These are phyloP conservation scores for Penicillium coffeae DNA, from an alignment of 495 filamentous ascomycete genomes.

Conservation along the genomic window DNA sequence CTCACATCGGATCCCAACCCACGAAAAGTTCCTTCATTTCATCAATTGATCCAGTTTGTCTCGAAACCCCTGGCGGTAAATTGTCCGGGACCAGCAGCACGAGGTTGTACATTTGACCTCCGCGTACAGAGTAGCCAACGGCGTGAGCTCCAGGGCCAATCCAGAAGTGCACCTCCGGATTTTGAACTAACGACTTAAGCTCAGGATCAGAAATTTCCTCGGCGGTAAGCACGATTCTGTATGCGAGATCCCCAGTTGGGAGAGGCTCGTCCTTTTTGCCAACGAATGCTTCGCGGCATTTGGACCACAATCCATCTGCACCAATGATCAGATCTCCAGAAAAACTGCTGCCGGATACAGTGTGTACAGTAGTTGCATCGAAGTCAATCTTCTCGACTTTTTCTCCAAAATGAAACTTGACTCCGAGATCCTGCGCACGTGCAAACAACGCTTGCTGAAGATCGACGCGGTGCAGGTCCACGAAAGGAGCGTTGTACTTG, in stretches of 20 bases:
- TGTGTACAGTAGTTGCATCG: slow-evolving; percentile 20
- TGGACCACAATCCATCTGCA: slow-evolving; percentile 56
- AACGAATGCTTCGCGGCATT: slow-evolving; percentile 46
- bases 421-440: slow-evolving; percentile 50
- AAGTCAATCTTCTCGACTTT: slow-evolving; percentile 43
- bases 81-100: slow-evolving; percentile 68
- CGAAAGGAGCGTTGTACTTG: slow-evolving; percentile 48
- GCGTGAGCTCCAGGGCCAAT: slow-evolving; percentile 61
- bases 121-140: slow-evolving; percentile 61
- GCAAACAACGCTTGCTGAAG: slow-evolving; percentile 51
- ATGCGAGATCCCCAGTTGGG: slow-evolving; percentile 66
- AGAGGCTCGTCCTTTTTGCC: slow-evolving; percentile 42
- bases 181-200: slow-evolving; percentile 47
- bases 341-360: slow-evolving; percentile 25
- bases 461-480: slow-evolving; percentile 59
- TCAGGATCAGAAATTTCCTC: slow-evolving; percentile 40
- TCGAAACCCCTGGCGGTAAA: slow-evolving; percentile 54
- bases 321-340: slow-evolving; percentile 53
- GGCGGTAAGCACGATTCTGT: slow-evolving; percentile 58
- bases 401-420: slow-evolving; percentile 43
- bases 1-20: slow-evolving; percentile 54
- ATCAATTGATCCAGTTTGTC: slow-evolving; percentile 51
- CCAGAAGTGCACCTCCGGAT: slow-evolving; percentile 67
- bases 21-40: slow-evolving; percentile 63
- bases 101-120: slow-evolving; percentile 62